These are phyloP conservation scores for Hemisphaericaspora xylanilytica DNA, from an alignment of 1,139 yeast genomes.

Conservation along the genomic window DNA sequence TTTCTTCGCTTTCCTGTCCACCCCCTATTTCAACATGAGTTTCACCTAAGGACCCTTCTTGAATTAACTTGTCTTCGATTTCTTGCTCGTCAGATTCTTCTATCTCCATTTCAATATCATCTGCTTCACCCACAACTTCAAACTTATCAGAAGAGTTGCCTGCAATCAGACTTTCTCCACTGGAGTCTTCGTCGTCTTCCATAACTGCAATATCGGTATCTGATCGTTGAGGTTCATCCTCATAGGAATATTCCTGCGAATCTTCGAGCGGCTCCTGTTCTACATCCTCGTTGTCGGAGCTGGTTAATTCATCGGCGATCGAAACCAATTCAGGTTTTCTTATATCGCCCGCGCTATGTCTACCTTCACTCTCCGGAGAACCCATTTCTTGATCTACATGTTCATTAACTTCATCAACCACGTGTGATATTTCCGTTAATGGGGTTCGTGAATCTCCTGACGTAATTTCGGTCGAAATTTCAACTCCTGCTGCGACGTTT, in stretches of 20 bases:
- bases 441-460: too few relatives aligned
- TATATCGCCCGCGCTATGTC: too few relatives aligned
- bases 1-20: conserved; percentile 7
- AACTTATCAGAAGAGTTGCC: too few relatives aligned
- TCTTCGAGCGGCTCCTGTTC: conserved; percentile 7
- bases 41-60: not conserved
- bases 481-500: not conserved
- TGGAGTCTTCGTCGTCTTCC: too few relatives aligned
- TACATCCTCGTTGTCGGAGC: conserved; percentile 4
- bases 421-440: too few relatives aligned
- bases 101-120: conserved; percentile 20
- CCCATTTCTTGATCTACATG: not conserved
- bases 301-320: not conserved
- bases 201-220: too few relatives aligned
- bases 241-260: too few relatives aligned
- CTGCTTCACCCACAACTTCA: conserved; percentile 34
- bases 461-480: not conserved
- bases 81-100: conserved; percentile 17
- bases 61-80: too few relatives aligned
- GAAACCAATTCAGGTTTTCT: not conserved
- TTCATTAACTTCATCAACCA: conserved; percentile 1
- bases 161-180: too few relatives aligned
- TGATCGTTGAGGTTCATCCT: too few relatives aligned
- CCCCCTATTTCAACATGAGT: not conserved
- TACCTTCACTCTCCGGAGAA: too few relatives aligned